Percentiles rank a stretch among this genome's conserved stretches.
These are phyloP conservation scores for Pseudonitzschia pungens DNA, from an alignment of 108 stramenopile species.

Conservation along the genomic window DNA sequence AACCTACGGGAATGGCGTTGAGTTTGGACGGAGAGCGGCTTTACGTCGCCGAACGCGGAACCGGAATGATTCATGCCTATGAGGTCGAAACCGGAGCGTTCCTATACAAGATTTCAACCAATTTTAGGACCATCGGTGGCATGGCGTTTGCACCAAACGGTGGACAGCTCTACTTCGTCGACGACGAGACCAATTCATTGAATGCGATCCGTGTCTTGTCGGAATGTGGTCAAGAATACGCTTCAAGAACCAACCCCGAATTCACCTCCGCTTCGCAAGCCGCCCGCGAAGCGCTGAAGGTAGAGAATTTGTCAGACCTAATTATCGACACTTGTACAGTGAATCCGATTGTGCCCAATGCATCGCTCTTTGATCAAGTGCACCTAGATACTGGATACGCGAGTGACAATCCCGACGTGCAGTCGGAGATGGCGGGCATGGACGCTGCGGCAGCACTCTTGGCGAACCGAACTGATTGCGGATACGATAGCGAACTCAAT, in stretches of 20 bases:
- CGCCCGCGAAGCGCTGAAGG: neutral
- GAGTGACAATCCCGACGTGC: conserved; percentile 40
- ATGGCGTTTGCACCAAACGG: conserved; percentile 32
- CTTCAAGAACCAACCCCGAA: conserved; percentile 21
- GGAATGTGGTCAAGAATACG: neutral
- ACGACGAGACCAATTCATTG: conserved; percentile 38
- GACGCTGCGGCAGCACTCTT: conserved; percentile 41
- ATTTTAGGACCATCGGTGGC: conserved; percentile 41
- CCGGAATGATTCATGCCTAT: conserved; percentile 34
- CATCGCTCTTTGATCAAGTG: conserved; percentile 51
- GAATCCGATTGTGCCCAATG: conserved; percentile 27
- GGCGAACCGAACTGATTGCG: conserved; percentile 52
- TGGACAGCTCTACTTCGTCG: conserved; percentile 31
- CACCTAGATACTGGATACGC: conserved; percentile 51
- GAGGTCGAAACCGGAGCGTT: conserved; percentile 37
- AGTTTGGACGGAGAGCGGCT: conserved; percentile 33
- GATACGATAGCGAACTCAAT: conserved; percentile 42
- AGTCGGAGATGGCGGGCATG: conserved; percentile 48
- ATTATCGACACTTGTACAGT: conserved; percentile 30
- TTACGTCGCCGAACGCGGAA: conserved; percentile 43
- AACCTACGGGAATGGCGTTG: conserved; percentile 44
- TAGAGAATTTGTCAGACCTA: conserved; percentile 20
- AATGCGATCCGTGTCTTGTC: conserved; percentile 23
- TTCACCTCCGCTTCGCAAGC: neutral
- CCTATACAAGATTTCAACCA: conserved; percentile 30